Evolutionary conservation across 805 yeast genomes (phyloP).

Genomic region (Saccharomycopsis babjevae): DNA sequence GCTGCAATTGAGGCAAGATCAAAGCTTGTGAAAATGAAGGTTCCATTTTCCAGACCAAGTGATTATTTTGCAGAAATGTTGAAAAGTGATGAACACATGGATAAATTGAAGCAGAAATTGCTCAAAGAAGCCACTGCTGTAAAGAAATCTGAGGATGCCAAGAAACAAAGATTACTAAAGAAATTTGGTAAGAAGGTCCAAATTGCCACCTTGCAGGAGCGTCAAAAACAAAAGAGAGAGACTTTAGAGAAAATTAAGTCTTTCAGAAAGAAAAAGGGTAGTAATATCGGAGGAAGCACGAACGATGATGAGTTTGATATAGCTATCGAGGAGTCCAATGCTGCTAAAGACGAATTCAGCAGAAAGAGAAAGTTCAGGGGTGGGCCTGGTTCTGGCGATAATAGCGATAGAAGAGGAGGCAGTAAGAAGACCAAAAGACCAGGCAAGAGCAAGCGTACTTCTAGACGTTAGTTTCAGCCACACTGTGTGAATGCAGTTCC

Average conservation of each 20-base stretch:
- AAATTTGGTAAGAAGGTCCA: slow-evolving; percentile 97
- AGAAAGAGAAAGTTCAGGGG: slow-evolving; percentile 5
- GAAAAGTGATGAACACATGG: slow-evolving; percentile 97
- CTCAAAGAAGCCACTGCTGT: slow-evolving; percentile 49
- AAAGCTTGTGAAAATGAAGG: slow-evolving; percentile 54
- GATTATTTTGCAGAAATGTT: slow-evolving; percentile 99
- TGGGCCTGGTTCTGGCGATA: not conserved
- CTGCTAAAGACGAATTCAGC: slow-evolving; percentile 36
- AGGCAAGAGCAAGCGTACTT: slow-evolving; percentile 17
- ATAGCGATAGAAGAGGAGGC: slow-evolving; percentile 3
- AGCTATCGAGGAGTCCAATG: slow-evolving; percentile 87
- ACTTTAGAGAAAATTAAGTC: slow-evolving; percentile 82
- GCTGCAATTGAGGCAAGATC: slow-evolving; percentile 70
- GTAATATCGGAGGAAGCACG: slow-evolving; percentile 39
- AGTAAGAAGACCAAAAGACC: slow-evolving; percentile 16
- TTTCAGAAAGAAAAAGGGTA: slow-evolving; percentile 71
- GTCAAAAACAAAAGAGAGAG: slow-evolving; percentile 88
- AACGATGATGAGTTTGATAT: slow-evolving; percentile 58
- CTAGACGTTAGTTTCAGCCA: slow-evolving; percentile 1
- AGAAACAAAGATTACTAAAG: slow-evolving; percentile 88
- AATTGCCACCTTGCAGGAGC: slow-evolving; percentile 82
- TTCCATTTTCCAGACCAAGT: slow-evolving; percentile 85
- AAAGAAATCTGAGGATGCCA: slow-evolving; percentile 68
- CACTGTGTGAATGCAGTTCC: not conserved
- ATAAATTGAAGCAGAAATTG: slow-evolving; percentile 72